Evolutionary conservation across 176 grass and related monocot species (phyloP).

Genomic region (Poa pratensis): DNA sequence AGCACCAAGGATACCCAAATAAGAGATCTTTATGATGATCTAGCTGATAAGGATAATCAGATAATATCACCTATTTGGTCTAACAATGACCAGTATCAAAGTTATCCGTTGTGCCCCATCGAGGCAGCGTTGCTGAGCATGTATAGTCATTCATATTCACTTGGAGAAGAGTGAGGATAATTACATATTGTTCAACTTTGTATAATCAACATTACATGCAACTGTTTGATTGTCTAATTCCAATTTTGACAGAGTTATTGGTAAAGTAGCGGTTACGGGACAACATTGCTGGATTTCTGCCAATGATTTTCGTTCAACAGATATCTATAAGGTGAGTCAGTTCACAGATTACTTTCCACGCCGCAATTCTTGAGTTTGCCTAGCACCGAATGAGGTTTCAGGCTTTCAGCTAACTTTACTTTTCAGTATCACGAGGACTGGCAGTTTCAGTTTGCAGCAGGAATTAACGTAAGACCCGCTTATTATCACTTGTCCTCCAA

Average conservation of each 20-base stretch:
- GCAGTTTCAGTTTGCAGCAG: conserved; percentile 67
- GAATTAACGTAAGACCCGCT: conserved; percentile 59
- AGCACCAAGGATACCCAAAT: conserved; percentile 2
- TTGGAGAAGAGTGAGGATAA: conserved; percentile 74
- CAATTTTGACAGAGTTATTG: conserved; percentile 57
- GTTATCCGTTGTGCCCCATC: conserved; percentile 41
- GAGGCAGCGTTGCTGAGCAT: conserved; percentile 55
- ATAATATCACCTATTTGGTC: conserved; percentile 36
- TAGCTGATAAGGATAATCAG: conserved; percentile 23
- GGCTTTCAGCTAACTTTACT: conserved; percentile 30
- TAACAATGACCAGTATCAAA: conserved; percentile 42
- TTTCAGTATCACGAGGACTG: conserved; percentile 61
- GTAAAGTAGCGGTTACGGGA: conserved; percentile 61
- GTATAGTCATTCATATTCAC: conserved; percentile 49
- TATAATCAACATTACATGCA: conserved; percentile 15
- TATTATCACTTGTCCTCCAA: conserved; percentile 22
- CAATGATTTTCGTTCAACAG: conserved; percentile 33
- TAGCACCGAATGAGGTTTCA: conserved; percentile 32
- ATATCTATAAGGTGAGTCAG: conserved; percentile 51
- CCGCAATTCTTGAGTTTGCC: conserved; percentile 33
- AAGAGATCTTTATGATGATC: conserved; percentile 28
- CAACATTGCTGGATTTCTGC: conserved; percentile 65
- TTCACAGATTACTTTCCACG: neutral
- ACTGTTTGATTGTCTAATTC: conserved; percentile 35
- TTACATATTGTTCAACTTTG: conserved; percentile 15